These are phyloP conservation scores for Mycotypha africana DNA, from an alignment of 371 early-diverging fungal species.

Conservation along the genomic window DNA sequence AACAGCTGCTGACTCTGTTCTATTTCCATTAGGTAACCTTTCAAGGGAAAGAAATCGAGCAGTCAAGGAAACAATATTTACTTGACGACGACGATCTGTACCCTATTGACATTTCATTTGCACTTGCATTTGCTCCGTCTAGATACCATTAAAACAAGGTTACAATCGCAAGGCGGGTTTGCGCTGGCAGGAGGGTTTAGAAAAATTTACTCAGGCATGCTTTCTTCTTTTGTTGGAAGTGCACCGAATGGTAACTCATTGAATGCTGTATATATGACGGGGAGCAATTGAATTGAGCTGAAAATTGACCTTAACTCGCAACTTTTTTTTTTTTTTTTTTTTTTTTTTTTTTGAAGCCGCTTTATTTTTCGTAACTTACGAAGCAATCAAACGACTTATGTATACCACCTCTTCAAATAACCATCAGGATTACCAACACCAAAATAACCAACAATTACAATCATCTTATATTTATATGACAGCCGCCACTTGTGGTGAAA, in stretches of 20 bases:
- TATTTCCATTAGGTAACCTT: slow-evolving; percentile 71
- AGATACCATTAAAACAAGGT: slow-evolving; percentile 91
- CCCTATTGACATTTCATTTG: neutral
- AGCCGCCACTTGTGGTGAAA: slow-evolving; percentile 88
- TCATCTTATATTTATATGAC: slow-evolving; percentile 76
- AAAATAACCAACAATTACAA: no score
- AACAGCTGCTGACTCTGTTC: slow-evolving; percentile 76
- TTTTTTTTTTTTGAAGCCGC: slow-evolving; percentile 56
- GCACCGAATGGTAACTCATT: slow-evolving; percentile 76
- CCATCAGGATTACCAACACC: slow-evolving; percentile 27
- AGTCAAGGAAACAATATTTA: no score
- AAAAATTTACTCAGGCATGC: slow-evolving; percentile 86
- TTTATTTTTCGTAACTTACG: slow-evolving; percentile 90
- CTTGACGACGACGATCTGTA: no score
- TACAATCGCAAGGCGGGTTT: slow-evolving; percentile 87
- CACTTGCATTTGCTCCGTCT: neutral
- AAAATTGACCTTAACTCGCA: no score
- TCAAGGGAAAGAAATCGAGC: no score
- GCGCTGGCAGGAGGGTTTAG: slow-evolving; percentile 84
- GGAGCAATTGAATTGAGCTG: no score
- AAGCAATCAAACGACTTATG: slow-evolving; percentile 60
- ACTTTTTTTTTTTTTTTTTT: neutral
- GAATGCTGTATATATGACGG: neutral
- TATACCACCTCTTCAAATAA: slow-evolving; percentile 24
- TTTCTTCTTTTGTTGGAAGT: slow-evolving; percentile 87